A percentile compares a stretch with the other conserved stretches of the same genome.
Evolutionary conservation across 495 filamentous ascomycete species (phyloP).

Genomic region (Lasiosphaeria hispida): DNA sequence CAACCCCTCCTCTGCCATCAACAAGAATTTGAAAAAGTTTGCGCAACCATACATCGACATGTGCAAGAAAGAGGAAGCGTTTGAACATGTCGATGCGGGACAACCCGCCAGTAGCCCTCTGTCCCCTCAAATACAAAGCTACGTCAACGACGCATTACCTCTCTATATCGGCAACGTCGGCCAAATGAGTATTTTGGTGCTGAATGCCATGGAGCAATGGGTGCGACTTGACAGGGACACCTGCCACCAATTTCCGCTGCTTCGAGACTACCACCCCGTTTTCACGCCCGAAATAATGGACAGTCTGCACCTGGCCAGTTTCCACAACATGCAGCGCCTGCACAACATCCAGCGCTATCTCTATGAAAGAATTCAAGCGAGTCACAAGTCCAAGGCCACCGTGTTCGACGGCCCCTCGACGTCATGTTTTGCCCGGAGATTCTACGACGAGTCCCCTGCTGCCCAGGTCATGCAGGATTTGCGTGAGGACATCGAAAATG

Average conservation of each 20-base stretch:
- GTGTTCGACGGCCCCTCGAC: constrained; percentile 44
- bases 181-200: constrained; percentile 44
- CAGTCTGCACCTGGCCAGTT: constrained; percentile 43
- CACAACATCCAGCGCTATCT: constrained; percentile 50
- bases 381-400: constrained; percentile 19
- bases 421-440: constrained; percentile 47
- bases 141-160: constrained; percentile 34
- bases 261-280: constrained; percentile 36
- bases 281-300: constrained; percentile 49
- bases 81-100: too few relatives aligned
- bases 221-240: constrained; percentile 38
- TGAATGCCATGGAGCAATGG: constrained; percentile 47
- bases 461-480: constrained; percentile 27
- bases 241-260: constrained; percentile 30
- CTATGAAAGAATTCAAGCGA: constrained; percentile 24
- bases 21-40: constrained; percentile 12
- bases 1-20: constrained; percentile 9
- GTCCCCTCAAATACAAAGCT: constrained; percentile 36
- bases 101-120: not conserved
- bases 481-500: constrained; percentile 32
- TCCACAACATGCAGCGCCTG: constrained; percentile 47
- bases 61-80: constrained; percentile 1
- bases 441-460: constrained; percentile 34
- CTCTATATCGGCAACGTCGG: constrained; percentile 47
- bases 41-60: constrained; percentile 10